Evolutionary conservation across 2,329 filamentous ascomycete species (phyloP).

Genomic region (Orbilia quercus): DNA sequence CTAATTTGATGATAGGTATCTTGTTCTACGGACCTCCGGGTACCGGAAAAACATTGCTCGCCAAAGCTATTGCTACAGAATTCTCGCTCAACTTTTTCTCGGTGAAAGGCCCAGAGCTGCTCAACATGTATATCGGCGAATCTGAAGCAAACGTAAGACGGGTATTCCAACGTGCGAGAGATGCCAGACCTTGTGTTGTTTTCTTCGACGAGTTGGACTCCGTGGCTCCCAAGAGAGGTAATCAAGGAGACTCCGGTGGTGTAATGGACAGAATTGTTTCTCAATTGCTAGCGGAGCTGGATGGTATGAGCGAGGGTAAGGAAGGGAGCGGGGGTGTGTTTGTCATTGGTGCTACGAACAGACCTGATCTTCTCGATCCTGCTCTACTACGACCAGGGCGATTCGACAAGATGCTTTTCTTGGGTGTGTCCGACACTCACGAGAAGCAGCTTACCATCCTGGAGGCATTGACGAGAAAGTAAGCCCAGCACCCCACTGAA

Average conservation of each 20-base stretch:
- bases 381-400: conserved; percentile 87
- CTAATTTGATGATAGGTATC: conserved; percentile 65
- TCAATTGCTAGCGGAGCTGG: conserved; percentile 91
- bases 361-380: conserved; percentile 90
- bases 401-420: conserved; percentile 98
- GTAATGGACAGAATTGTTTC: conserved; percentile 99
- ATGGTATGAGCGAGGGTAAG: conserved; percentile 95
- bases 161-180: conserved; percentile 86
- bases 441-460: conserved; percentile 95
- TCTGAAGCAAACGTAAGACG: conserved; percentile 90
- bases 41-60: conserved; percentile 90
- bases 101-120: conserved; percentile 88
- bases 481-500: conserved; percentile 63
- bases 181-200: conserved; percentile 86
- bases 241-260: conserved; percentile 95
- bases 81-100: conserved; percentile 95
- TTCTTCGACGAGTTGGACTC: conserved; percentile 95
- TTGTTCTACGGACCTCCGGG: conserved; percentile 91
- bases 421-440: conserved; percentile 95
- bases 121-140: conserved; percentile 97
- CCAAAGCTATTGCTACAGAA: conserved; percentile 92
- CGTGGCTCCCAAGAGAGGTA: conserved; percentile 94
- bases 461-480: conserved; percentile 94
- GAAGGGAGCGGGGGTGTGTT: conserved; percentile 86
- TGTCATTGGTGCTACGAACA: conserved; percentile 94